Evolutionary conservation across 192 early-diverging fungal genomes (phyloP).

Genomic region (Coemansia sp.): DNA sequence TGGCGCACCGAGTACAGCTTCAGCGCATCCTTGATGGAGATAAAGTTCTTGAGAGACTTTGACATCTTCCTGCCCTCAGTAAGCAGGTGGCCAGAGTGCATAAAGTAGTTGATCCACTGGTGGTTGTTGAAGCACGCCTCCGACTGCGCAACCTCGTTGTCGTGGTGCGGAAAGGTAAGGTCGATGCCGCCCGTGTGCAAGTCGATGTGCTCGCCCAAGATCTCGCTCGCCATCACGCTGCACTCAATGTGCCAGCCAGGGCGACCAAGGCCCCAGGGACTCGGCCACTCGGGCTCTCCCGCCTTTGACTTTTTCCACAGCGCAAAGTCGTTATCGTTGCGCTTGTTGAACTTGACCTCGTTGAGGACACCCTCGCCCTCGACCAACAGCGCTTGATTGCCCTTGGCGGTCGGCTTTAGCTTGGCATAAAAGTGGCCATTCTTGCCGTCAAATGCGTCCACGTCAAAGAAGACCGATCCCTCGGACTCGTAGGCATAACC

Average conservation of each 20-base stretch:
- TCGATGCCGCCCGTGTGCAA: slow-evolving; percentile 97
- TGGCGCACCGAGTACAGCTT: slow-evolving; percentile 79
- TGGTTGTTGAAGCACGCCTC: slow-evolving; percentile 88
- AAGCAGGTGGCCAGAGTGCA: slow-evolving; percentile 95
- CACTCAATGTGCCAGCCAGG: slow-evolving; percentile 99
- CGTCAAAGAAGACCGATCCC: slow-evolving; percentile 94
- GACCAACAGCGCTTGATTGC: slow-evolving; percentile 71
- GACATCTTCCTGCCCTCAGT: slow-evolving; percentile 98
- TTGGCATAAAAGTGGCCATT: slow-evolving; percentile 93
- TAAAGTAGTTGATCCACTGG: slow-evolving; percentile 99
- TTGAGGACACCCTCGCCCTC: slow-evolving; percentile 93
- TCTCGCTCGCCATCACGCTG: slow-evolving; percentile 95
- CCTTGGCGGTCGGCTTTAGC: slow-evolving; percentile 87
- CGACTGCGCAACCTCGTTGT: slow-evolving; percentile 96
- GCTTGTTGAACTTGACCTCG: slow-evolving; percentile 68
- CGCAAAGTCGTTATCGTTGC: slow-evolving; percentile 85
- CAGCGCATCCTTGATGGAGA: slow-evolving; percentile 90
- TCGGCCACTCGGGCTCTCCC: slow-evolving; percentile 93
- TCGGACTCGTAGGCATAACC: slow-evolving; percentile 89
- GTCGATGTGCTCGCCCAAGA: slow-evolving; percentile 87
- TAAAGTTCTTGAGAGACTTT: slow-evolving; percentile 98
- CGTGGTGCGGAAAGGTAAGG: slow-evolving; percentile 97
- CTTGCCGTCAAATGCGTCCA: slow-evolving; percentile 76
- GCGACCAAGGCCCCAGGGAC: slow-evolving; percentile 91
- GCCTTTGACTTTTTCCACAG: slow-evolving; percentile 95